Conservation (phyloP, 306 rosid genomes). For the Mucuna pruriens region DNA sequence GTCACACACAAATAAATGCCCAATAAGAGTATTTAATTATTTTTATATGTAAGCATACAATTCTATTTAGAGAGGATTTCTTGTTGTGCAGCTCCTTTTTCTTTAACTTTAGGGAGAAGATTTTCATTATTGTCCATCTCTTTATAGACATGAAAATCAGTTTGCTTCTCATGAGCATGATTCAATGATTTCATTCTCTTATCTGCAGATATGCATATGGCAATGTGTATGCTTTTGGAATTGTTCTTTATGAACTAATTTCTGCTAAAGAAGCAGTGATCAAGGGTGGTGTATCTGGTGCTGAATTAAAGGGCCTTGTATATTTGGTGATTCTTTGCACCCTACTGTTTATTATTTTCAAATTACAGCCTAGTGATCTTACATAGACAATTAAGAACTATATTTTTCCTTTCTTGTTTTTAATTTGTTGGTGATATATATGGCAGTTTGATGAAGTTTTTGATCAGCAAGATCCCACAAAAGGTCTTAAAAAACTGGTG, state of each 20-base stretch:
- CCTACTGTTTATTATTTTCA: constrained; percentile 2
- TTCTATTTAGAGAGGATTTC: not conserved
- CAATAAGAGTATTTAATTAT: not conserved
- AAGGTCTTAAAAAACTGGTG: constrained; percentile 65
- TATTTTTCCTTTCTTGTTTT: constrained; percentile 2
- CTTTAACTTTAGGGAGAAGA: not conserved
- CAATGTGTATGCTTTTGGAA: constrained; percentile 78
- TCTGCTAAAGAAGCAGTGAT: constrained; percentile 85
- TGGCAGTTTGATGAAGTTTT: constrained; percentile 82
- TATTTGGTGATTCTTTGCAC: constrained; percentile 59
- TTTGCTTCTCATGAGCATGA: not conserved
- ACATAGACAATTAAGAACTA: not conserved
- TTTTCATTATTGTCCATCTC: not conserved
- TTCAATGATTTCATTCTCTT: constrained; percentile 27
- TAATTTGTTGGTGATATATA: constrained; percentile 5
- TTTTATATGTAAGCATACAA: not conserved
- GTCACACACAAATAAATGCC: not conserved
- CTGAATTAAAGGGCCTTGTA: constrained; percentile 69
- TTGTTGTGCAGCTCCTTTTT: not conserved
- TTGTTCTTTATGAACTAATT: constrained; percentile 89
- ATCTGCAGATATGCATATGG: constrained; percentile 82
- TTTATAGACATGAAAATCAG: not conserved
- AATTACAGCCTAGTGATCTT: not conserved
- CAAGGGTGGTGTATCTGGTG: constrained; percentile 38
- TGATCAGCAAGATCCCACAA: constrained; percentile 54